These are phyloP conservation scores for Coemansia sp. DNA, from an alignment of 192 early-diverging fungal species.

Conservation along the genomic window DNA sequence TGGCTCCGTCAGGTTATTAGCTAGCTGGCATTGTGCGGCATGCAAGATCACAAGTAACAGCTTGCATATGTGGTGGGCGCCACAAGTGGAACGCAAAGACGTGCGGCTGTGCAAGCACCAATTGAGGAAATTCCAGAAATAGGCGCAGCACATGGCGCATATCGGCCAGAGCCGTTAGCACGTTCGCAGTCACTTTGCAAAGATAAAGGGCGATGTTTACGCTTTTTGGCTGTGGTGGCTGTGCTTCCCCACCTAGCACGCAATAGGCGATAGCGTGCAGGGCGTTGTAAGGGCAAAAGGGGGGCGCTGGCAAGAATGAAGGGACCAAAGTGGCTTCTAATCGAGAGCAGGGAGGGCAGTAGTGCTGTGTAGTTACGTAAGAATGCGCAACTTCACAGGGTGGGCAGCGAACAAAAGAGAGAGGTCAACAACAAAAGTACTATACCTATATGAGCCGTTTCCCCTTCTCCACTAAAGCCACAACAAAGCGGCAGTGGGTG, in stretches of 20 bases:
- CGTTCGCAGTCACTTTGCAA: conserved; percentile 1
- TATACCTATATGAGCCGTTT: neutral
- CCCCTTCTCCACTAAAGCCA: neutral
- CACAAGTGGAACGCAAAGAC: neutral
- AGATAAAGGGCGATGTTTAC: neutral
- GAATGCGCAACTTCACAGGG: neutral
- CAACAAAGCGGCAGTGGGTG: neutral
- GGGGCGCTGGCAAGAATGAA: neutral
- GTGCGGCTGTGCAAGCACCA: neutral
- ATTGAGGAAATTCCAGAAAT: neutral
- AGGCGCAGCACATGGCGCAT: neutral
- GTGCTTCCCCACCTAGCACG: neutral
- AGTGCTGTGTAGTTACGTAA: neutral
- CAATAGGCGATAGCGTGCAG: neutral
- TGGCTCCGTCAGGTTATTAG: neutral
- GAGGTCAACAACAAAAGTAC: neutral
- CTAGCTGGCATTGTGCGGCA: neutral
- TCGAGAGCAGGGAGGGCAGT: conserved; percentile 4
- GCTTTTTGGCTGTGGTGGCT: neutral
- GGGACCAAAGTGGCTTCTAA: neutral
- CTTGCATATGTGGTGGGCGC: neutral
- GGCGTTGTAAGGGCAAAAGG: neutral
- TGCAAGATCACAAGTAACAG: neutral
- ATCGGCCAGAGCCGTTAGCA: neutral
- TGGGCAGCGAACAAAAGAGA: neutral